A percentile compares a stretch with the other conserved stretches of the same genome.
phyloP scores from a whole-genome alignment of 2,329 filamentous ascomycete genomes.

The Alternaria panax region DNA sequence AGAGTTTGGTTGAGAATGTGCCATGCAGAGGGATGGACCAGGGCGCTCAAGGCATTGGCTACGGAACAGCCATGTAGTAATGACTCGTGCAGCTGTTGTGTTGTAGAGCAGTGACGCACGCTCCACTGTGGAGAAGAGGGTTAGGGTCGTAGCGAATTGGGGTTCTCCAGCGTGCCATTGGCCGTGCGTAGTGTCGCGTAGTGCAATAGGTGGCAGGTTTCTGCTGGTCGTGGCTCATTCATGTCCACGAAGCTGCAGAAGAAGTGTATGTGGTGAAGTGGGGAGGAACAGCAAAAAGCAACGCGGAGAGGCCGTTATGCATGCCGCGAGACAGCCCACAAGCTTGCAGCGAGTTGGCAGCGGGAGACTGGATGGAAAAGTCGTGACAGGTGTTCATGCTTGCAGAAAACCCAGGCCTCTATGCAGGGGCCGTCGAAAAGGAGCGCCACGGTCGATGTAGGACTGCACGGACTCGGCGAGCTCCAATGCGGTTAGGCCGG shows the following conservation, averaged over 20 bases:
- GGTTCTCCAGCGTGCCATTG: conserved; percentile 13
- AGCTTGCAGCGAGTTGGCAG: conserved; percentile 20
- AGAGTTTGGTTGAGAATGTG: background rate
- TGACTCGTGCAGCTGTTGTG: conserved; percentile 13
- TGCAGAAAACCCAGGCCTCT: conserved; percentile 18
- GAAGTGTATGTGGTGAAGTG: conserved; percentile 22
- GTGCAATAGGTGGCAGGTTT: conserved; percentile 20
- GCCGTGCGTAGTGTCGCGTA: conserved; percentile 4
- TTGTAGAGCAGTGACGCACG: conserved; percentile 26
- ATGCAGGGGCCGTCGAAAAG: conserved; percentile 31
- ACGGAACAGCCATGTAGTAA: background rate
- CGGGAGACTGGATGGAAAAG: conserved; percentile 27
- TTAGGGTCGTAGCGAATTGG: conserved; percentile 32
- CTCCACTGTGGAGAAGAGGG: conserved; percentile 28
- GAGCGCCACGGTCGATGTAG: conserved; percentile 7
- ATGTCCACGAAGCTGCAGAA: conserved; percentile 23
- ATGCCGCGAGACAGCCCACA: conserved; percentile 7
- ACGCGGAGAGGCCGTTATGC: conserved; percentile 13
- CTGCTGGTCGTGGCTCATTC: conserved; percentile 21
- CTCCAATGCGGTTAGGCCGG: conserved; percentile 15
- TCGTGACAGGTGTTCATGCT: conserved; percentile 40
- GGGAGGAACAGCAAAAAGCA: conserved; percentile 19
- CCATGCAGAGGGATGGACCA: background rate
- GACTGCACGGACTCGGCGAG: conserved; percentile 17
- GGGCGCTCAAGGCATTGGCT: background rate